These are phyloP conservation scores for Colletotrichum navitas DNA, from an alignment of 2,329 filamentous ascomycete genomes.

Conservation along the genomic window DNA sequence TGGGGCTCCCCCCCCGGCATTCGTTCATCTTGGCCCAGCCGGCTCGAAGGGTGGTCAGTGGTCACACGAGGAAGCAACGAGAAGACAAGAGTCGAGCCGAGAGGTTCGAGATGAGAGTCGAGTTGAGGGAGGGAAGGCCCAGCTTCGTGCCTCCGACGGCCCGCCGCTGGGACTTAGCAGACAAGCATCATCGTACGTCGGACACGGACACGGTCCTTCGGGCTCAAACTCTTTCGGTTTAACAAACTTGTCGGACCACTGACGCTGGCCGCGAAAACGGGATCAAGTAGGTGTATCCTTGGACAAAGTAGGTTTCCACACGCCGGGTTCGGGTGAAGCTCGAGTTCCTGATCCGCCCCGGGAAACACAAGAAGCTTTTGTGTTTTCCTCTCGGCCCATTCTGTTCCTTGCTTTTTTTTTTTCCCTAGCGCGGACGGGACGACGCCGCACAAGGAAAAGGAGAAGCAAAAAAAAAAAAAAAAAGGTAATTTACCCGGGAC, in stretches of 20 bases:
- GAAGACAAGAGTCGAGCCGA: neutral
- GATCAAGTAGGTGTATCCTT: neutral
- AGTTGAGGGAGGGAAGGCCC: too few relatives aligned
- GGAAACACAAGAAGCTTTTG: neutral
- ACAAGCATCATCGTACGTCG: neutral
- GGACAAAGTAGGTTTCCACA: neutral
- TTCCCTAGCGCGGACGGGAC: neutral
- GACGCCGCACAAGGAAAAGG: neutral
- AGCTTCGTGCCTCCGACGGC: neutral
- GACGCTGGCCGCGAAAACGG: neutral
- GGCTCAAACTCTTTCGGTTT: neutral
- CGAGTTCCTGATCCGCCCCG: neutral
- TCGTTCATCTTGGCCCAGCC: neutral
- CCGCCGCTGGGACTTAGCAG: too few relatives aligned
- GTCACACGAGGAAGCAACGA: neutral
- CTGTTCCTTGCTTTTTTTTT: neutral
- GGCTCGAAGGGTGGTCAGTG: neutral
- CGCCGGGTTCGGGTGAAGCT: neutral
- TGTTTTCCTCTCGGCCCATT: neutral
- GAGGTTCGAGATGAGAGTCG: neutral
- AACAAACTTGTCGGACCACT: conserved; percentile 1
- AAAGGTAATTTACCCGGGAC: conserved; percentile 25
- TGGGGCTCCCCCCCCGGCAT: neutral
- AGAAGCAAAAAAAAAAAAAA: neutral
- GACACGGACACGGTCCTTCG: neutral